These are phyloP conservation scores for Diplodia mutila DNA, from an alignment of 2,329 filamentous ascomycete genomes.

Conservation along the genomic window DNA sequence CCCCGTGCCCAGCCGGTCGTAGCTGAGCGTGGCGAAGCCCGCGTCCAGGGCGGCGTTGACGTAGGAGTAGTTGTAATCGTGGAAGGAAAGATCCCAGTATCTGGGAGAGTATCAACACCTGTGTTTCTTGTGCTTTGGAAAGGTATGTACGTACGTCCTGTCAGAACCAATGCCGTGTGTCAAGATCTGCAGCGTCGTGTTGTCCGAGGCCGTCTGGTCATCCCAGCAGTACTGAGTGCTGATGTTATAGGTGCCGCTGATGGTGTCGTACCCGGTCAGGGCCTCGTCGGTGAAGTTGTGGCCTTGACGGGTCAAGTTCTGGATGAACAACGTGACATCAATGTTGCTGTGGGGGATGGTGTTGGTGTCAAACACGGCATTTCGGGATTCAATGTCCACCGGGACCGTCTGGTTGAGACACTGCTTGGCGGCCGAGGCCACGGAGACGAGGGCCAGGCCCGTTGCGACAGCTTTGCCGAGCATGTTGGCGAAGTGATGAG, in stretches of 20 bases:
- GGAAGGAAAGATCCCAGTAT: constrained; percentile 65
- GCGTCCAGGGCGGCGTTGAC: constrained; percentile 58
- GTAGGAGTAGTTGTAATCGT: constrained; percentile 67
- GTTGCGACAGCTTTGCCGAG: not conserved
- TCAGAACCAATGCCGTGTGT: constrained; percentile 61
- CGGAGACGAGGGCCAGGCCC: constrained; percentile 3
- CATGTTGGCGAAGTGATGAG: not conserved
- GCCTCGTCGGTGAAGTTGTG: constrained; percentile 53
- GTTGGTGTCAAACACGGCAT: constrained; percentile 1
- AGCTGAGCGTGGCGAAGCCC: constrained; percentile 63
- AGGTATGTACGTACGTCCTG: constrained; percentile 45
- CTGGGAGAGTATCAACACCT: constrained; percentile 33
- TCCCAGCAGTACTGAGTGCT: constrained; percentile 66
- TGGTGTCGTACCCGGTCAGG: constrained; percentile 54
- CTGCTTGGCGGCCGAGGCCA: constrained; percentile 22
- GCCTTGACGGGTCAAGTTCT: constrained; percentile 56
- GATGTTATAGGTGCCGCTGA: constrained; percentile 60
- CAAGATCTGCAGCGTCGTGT: constrained; percentile 51
- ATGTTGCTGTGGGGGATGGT: constrained; percentile 46
- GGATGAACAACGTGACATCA: constrained; percentile 61
- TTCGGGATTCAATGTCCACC: constrained; percentile 19
- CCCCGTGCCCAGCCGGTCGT: constrained; percentile 66
- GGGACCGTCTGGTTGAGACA: constrained; percentile 24
- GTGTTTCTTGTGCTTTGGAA: not conserved
- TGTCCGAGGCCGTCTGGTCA: constrained; percentile 40